These are phyloP conservation scores for Diutina scorzettiae DNA, from an alignment of 1,139 yeast genomes.

Conservation along the genomic window DNA sequence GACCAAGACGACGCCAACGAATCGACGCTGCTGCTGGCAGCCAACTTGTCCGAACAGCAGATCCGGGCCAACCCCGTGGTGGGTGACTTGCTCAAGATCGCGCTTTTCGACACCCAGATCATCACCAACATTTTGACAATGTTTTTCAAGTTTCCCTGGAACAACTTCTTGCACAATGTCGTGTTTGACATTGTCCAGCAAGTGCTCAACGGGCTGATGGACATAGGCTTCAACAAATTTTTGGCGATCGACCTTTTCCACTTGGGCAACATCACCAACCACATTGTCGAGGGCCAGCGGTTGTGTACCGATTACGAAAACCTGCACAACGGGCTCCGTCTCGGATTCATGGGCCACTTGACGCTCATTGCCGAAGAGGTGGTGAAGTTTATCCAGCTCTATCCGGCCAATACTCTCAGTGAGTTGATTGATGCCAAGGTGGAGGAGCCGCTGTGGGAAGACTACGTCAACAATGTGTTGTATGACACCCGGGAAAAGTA, in stretches of 20 bases:
- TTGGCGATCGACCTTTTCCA: conserved; percentile 80
- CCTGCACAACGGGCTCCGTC: conserved; percentile 48
- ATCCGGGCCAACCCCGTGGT: conserved; percentile 67
- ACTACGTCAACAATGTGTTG: conserved; percentile 72
- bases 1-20: conserved; percentile 24
- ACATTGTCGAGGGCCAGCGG: conserved; percentile 70
- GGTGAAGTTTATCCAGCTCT: conserved; percentile 78
- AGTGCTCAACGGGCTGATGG: conserved; percentile 90
- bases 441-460: conserved; percentile 61
- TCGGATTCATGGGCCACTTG: conserved; percentile 96
- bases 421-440: conserved; percentile 48
- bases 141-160: conserved; percentile 95
- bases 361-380: conserved; percentile 95
- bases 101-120: conserved; percentile 72
- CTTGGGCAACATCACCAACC: conserved; percentile 63
- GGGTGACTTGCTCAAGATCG: conserved; percentile 82
- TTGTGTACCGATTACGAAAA: conserved; percentile 58
- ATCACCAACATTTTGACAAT: conserved; percentile 65
- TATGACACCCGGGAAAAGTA: conserved; percentile 89
- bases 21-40: conserved; percentile 26
- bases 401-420: conserved; percentile 50
- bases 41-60: conserved; percentile 43
- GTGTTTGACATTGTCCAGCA: conserved; percentile 97
- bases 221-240: conserved; percentile 74
- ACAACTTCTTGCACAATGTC: conserved; percentile 91